Evolutionary conservation across 139 green algal genomes (phyloP).

Genomic region (Spirogloea muscicola): DNA sequence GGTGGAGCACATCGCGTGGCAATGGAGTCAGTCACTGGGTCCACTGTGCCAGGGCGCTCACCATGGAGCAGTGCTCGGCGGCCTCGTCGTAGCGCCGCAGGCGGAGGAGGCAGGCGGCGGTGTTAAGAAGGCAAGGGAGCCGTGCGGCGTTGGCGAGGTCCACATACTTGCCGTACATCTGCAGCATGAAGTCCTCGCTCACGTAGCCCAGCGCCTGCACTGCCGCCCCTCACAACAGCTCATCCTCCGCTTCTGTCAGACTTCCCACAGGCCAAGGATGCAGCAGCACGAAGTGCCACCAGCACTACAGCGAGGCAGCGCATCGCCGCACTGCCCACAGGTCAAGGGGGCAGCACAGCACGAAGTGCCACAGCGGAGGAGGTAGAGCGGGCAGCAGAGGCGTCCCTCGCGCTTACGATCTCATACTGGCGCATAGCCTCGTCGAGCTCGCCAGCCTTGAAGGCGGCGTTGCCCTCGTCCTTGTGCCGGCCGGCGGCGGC

Average conservation of each 20-base stretch:
- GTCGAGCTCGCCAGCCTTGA: constrained; percentile 7
- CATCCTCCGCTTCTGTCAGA: too few species aligned
- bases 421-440: constrained; percentile 24
- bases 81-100: constrained; percentile 37
- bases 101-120: constrained; percentile 32
- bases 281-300: too few species aligned
- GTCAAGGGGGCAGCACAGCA: too few species aligned
- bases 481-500: constrained; percentile 19
- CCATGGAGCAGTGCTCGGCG: constrained; percentile 15
- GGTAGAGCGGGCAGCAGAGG: too few species aligned
- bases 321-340: too few species aligned
- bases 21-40: too few species aligned
- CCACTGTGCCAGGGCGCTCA: too few species aligned
- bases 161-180: constrained; percentile 44
- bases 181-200: constrained; percentile 49
- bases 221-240: too few species aligned
- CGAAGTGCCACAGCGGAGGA: too few species aligned
- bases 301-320: too few species aligned
- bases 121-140: constrained; percentile 44
- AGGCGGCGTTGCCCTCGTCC: constrained; percentile 33
- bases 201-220: constrained; percentile 40
- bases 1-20: too few species aligned
- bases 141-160: constrained; percentile 37
- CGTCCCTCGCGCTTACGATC: constrained; percentile 37
- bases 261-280: too few species aligned